Conservation (phyloP, 306 rosid genomes). For the Carpinus viminea region DNA sequence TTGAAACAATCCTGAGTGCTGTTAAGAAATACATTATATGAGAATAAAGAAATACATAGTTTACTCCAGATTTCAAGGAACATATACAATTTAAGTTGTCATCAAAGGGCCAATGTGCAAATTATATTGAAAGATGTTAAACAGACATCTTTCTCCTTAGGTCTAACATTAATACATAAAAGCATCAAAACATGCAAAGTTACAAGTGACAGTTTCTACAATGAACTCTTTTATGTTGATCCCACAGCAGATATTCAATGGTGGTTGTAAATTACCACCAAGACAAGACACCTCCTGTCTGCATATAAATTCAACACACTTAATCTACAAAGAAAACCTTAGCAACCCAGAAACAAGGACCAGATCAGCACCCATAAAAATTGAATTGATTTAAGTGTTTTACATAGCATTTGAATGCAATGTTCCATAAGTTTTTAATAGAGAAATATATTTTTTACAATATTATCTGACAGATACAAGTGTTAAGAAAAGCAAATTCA, state of each 20-base stretch:
- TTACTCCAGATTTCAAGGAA: neutral
- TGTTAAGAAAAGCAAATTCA: neutral
- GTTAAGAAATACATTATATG: constrained; percentile 35
- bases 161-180: neutral
- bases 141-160: too few species aligned
- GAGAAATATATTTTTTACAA: too few species aligned
- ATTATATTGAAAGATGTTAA: neutral
- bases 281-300: neutral
- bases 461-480: neutral
- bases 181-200: neutral
- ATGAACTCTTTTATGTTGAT: neutral
- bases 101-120: neutral
- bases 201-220: neutral
- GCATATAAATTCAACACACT: neutral
- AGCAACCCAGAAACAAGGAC: neutral
- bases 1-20: constrained; percentile 97
- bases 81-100: neutral
- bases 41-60: neutral
- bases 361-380: neutral
- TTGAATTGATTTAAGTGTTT: neutral
- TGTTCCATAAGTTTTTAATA: too few species aligned
- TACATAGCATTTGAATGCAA: too few species aligned
- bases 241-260: too few species aligned
- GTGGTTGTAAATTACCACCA: neutral
- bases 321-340: neutral